Base-by-base conservation (phyloP, 768 basidiomycete species). In the Clitopilus passeckerianus region DNA sequence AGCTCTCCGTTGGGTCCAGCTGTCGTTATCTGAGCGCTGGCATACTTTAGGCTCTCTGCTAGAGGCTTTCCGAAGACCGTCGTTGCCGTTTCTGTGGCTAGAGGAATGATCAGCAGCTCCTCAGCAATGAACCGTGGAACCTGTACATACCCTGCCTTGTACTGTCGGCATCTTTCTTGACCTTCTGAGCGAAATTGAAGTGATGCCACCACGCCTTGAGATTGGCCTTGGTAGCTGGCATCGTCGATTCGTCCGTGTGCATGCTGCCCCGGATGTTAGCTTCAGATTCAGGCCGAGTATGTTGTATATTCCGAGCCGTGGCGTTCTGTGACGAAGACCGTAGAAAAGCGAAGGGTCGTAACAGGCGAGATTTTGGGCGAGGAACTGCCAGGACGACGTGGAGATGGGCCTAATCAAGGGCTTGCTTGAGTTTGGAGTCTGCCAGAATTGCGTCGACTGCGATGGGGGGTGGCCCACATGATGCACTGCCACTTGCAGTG, bases 11-110 rank as follows among this genome's bases (percentile, higher is more conserved):
- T 84, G 10, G 88, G 79, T 60, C 89, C 90, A 6, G 91, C 87
- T 14, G 95, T 96, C 9, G 90, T 93, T 69, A 98, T 96, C 68
- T 95, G 95, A 0, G 97, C 96, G 66, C 85, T 90, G 15, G 96
- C 96, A 71, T 89, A 90, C 66, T 81, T 82, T 64, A 98, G 77
- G 61, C 89, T 90, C 68, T 95, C 91, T 65, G 83, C 82, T 67
- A 98, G 83, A 1, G 93, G 87, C 59, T 85, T 89, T 5, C 90
- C 91, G 67, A 98, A 98, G 30, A 98, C 93, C 58, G 68, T 68
- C 44, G 41, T 64, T 58, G 46, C 18, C 24, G 59, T 52, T 22
- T 44, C 56, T 34, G 22, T 54, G 30, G 22, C 53, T 52, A 53
- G 34, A 16, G 27, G 6, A 27, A 60, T 58, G 5, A 50, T 30